A percentile compares a stretch with the other conserved stretches of the same genome.
These are phyloP conservation scores for Rhodotorula graminis DNA, from an alignment of 768 basidiomycete genomes.

Conservation along the genomic window DNA sequence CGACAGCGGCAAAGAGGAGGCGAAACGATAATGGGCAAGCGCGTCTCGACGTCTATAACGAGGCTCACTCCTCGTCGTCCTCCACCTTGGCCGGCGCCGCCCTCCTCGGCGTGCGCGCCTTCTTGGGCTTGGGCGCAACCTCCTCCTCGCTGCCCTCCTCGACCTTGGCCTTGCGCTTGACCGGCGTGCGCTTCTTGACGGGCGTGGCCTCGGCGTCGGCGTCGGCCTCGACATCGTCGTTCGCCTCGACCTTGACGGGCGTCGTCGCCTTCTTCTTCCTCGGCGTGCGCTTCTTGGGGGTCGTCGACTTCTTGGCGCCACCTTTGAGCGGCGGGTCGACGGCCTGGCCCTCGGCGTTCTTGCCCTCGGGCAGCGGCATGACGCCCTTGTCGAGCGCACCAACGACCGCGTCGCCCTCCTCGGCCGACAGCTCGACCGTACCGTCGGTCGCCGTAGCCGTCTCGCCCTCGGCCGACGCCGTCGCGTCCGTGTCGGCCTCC, in stretches of 20 bases:
- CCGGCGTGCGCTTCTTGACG: background rate
- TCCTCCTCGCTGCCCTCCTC: background rate
- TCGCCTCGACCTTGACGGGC: background rate
- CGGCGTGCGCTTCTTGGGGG: constrained; percentile 6
- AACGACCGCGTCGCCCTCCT: background rate
- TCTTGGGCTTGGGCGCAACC: background rate
- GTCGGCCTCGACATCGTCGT: background rate
- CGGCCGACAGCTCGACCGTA: background rate
- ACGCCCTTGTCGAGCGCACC: constrained; percentile 9
- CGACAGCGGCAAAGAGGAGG: too few species aligned
- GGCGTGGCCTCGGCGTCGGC: background rate
- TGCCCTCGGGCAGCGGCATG: constrained; percentile 14
- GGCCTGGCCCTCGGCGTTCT: constrained; percentile 27
- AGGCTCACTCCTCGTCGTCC: background rate
- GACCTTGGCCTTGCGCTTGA: background rate
- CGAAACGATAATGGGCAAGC: too few species aligned
- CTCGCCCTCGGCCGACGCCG: background rate
- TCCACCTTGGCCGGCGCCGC: background rate
- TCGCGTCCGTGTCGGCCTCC: background rate
- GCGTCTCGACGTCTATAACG: too few species aligned
- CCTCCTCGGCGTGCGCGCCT: background rate
- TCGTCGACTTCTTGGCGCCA: background rate
- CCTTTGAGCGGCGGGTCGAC: background rate
- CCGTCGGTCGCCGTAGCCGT: background rate
- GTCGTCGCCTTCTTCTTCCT: constrained; percentile 10